phyloP scores from a whole-genome alignment of 1,284 basidiomycete genomes.

The Blastosporella zonata region DNA sequence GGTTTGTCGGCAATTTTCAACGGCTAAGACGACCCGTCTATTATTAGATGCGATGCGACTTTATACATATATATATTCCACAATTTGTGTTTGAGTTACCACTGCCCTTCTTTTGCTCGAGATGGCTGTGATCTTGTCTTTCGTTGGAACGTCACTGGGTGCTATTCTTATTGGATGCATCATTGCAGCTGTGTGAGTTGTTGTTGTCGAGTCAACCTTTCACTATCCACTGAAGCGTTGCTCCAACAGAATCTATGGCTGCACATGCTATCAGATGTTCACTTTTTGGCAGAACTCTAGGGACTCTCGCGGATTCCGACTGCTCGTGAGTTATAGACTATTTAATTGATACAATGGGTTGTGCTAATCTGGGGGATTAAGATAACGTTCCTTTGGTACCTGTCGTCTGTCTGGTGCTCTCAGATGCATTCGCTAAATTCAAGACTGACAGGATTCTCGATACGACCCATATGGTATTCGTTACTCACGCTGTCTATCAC shows the following conservation, averaged over 20 bases:
- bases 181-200: neutral
- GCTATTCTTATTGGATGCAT: neutral
- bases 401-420: neutral
- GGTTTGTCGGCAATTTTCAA: too few species aligned
- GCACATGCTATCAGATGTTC: conserved; percentile 1
- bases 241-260: neutral
- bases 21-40: too few species aligned
- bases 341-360: neutral
- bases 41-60: too few species aligned
- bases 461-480: neutral
- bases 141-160: neutral
- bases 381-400: neutral
- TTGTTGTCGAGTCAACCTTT: neutral
- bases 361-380: neutral
- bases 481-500: neutral
- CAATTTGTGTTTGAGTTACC: too few species aligned
- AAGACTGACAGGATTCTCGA: neutral
- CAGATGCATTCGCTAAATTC: neutral
- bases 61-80: too few species aligned
- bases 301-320: neutral
- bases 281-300: neutral
- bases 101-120: too few species aligned
- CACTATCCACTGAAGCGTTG: neutral
- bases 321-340: neutral
- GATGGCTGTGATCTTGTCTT: neutral